Percentiles rank a stretch among this genome's conserved stretches.
phyloP scores from a whole-genome alignment of 1,139 yeast species.

The Taiozyma sp. region DNA sequence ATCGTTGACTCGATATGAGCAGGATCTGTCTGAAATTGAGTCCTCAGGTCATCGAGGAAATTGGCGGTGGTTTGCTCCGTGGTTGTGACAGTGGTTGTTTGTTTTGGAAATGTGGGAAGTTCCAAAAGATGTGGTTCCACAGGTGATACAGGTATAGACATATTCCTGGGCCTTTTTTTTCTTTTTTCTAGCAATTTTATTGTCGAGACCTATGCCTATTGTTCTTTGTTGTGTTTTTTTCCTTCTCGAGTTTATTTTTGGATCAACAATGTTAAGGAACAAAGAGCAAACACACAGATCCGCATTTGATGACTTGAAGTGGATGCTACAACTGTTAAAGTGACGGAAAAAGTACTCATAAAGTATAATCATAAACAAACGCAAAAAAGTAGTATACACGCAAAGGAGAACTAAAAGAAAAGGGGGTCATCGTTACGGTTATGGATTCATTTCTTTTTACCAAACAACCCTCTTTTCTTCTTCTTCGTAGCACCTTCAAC shows the following conservation, averaged over 20 bases:
- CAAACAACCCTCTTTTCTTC: conserved; percentile 70
- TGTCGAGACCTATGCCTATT: too few species aligned
- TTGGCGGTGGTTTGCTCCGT: not conserved
- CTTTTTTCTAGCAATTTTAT: too few species aligned
- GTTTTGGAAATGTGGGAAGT: not conserved
- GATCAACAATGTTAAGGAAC: not conserved
- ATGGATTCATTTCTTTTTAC: conserved; percentile 49
- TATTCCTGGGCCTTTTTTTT: too few species aligned
- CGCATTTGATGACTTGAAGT: not conserved
- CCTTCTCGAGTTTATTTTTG: not conserved
- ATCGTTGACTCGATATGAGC: not conserved
- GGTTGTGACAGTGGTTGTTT: not conserved
- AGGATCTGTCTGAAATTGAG: not conserved
- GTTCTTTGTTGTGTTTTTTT: not conserved
- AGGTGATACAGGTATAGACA: not conserved
- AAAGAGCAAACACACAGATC: not conserved
- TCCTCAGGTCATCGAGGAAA: not conserved
- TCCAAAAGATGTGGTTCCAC: not conserved
- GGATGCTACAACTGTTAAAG: too few species aligned
- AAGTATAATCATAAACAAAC: not conserved
- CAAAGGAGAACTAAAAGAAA: not conserved
- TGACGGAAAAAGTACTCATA: too few species aligned
- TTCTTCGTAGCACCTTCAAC: conserved; percentile 36
- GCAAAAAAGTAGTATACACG: not conserved
- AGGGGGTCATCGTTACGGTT: not conserved